Conservation (phyloP, 768 basidiomycete genomes). For the Xanthoconium stramineum region DNA sequence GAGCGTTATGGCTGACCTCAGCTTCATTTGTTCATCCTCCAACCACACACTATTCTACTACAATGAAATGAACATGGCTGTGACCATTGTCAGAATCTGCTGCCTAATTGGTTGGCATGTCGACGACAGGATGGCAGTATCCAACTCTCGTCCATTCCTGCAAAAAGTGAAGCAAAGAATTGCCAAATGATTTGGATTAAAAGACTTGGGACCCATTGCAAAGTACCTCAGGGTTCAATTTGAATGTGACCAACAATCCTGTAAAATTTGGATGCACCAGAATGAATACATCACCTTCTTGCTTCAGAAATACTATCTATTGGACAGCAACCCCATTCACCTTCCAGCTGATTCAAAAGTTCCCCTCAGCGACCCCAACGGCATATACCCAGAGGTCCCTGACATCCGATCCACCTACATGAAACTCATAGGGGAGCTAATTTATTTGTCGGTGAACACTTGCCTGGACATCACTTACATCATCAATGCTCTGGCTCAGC, state of each 20-base stretch:
- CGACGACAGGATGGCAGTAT: background rate
- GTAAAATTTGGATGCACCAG: background rate
- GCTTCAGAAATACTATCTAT: background rate
- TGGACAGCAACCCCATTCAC: background rate
- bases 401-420: background rate
- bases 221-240: background rate
- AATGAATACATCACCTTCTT: background rate
- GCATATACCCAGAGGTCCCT: background rate
- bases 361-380: background rate
- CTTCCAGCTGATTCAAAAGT: background rate
- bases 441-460: background rate
- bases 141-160: background rate
- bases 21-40: background rate
- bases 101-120: background rate
- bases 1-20: background rate
- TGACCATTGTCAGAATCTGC: no score
- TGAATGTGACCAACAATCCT: background rate
- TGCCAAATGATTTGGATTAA: background rate
- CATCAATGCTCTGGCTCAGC: background rate
- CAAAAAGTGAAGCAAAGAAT: fast-evolving
- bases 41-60: background rate
- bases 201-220: background rate
- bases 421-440: background rate
- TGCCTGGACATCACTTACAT: background rate
- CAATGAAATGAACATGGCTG: background rate